A percentile compares a stretch with the other conserved stretches of the same genome.
Conservation (phyloP, 306 rosid species). For the Albizia julibrissin region DNA sequence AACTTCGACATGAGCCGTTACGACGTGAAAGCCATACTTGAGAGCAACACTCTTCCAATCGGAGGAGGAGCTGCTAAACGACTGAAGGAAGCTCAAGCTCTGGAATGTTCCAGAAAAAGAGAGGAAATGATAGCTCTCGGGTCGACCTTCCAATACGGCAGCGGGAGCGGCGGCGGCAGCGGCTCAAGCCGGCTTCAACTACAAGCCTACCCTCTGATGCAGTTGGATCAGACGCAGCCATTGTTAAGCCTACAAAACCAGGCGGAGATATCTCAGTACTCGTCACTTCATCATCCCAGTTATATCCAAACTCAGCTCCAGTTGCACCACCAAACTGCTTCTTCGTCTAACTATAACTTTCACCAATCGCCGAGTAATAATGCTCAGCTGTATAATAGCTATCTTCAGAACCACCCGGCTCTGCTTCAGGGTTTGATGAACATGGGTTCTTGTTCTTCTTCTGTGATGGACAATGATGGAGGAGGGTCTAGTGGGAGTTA, state of each 20-base stretch:
- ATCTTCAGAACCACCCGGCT: slow-evolving; percentile 71
- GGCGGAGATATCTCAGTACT: slow-evolving; percentile 46
- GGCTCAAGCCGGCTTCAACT: slow-evolving; percentile 48
- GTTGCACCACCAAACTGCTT: slow-evolving; percentile 58
- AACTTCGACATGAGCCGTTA: slow-evolving; percentile 97
- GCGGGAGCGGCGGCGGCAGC: slow-evolving; percentile 37
- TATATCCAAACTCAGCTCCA: slow-evolving; percentile 87
- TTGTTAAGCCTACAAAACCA: slow-evolving; percentile 76
- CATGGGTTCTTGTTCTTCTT: slow-evolving; percentile 39
- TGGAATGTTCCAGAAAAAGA: slow-evolving; percentile 78
- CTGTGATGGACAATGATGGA: slow-evolving; percentile 40
- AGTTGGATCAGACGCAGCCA: slow-evolving; percentile 53
- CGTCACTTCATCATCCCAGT: slow-evolving; percentile 50
- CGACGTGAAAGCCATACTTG: slow-evolving; percentile 86
- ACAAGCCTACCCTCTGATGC: slow-evolving; percentile 61
- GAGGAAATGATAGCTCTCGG: slow-evolving; percentile 80
- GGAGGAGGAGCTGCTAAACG: slow-evolving; percentile 97
- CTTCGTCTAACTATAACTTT: slow-evolving; percentile 1
- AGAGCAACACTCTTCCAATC: slow-evolving; percentile 89
- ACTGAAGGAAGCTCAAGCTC: slow-evolving; percentile 89
- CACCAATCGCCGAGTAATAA: slow-evolving; percentile 29
- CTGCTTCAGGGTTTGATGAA: slow-evolving; percentile 81
- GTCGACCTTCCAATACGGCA: slow-evolving; percentile 62
- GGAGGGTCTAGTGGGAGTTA: slow-evolving; percentile 40
- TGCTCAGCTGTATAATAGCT: slow-evolving; percentile 53